Evolutionary conservation across 306 rosid species (phyloP).

Genomic region (Glycine soja): DNA sequence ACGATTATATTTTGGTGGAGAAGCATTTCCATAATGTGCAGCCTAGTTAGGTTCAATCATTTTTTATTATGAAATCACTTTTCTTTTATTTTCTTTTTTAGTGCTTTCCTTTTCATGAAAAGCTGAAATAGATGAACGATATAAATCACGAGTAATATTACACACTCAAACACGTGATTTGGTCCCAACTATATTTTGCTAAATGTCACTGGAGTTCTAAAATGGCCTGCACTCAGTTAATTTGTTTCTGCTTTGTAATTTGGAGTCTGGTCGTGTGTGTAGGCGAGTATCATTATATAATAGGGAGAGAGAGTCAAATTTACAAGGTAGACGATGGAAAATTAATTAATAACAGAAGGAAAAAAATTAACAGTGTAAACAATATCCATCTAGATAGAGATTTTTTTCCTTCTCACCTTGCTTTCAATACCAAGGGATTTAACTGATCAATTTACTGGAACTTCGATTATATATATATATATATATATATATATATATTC

Average conservation of each 20-base stretch:
- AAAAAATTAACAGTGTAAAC: background rate
- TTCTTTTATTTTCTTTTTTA: background rate
- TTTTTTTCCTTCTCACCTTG: too few relatives aligned
- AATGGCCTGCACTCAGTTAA: background rate
- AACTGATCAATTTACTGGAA: too few relatives aligned
- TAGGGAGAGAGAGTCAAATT: too few relatives aligned
- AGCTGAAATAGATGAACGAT: background rate
- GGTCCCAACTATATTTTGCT: background rate
- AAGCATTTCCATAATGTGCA: background rate
- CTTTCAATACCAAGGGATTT: too few relatives aligned
- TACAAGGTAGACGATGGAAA: background rate
- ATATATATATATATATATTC: too few relatives aligned
- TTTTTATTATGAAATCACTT: background rate
- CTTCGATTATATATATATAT: too few relatives aligned
- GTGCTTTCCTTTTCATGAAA: constrained; percentile 16
- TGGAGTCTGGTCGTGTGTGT: too few relatives aligned
- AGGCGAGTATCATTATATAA: background rate
- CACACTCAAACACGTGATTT: background rate
- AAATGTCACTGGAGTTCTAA: background rate
- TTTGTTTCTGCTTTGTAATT: too few relatives aligned
- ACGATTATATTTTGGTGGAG: background rate
- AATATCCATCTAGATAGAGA: background rate
- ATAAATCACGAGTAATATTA: background rate
- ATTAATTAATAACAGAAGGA: background rate
- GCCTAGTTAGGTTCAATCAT: constrained; percentile 6